Conservation (phyloP, 257 asterid genomes). For the Solanum appendiculatum region DNA sequence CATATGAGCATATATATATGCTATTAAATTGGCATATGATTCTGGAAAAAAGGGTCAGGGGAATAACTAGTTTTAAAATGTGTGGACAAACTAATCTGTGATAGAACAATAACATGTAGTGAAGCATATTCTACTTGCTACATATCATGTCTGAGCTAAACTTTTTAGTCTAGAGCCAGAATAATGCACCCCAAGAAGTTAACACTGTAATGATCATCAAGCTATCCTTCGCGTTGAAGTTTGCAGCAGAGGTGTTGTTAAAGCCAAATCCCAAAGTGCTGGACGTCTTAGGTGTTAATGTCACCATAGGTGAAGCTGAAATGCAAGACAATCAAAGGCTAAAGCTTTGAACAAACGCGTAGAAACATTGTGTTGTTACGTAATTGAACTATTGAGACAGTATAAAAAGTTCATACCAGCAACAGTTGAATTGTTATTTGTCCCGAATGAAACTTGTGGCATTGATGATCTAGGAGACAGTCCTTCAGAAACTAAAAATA, state of each 20-base stretch:
- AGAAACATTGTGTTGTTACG: background rate
- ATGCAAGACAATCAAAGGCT: background rate
- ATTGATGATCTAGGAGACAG: slow-evolving; percentile 33
- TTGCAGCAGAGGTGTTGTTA: slow-evolving; percentile 24
- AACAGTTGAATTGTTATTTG: slow-evolving; percentile 32
- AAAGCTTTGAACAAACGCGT: background rate
- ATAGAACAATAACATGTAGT: background rate
- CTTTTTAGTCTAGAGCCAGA: background rate
- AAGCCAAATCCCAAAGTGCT: slow-evolving; percentile 25
- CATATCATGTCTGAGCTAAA: background rate
- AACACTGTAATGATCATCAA: slow-evolving; percentile 15
- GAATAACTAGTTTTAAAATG: background rate
- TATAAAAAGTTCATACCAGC: slow-evolving; percentile 20
- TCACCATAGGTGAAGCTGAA: slow-evolving; percentile 49
- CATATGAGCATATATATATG: background rate
- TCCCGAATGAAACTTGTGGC: slow-evolving; percentile 36
- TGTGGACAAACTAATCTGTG: background rate
- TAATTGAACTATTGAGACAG: background rate
- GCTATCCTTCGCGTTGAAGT: slow-evolving; percentile 13
- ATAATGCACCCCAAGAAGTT: background rate
- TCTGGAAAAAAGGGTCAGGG: background rate
- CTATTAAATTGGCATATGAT: background rate
- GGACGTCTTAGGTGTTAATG: slow-evolving; percentile 21
- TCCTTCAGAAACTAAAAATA: slow-evolving; percentile 10
- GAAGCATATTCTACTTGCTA: background rate